These are phyloP conservation scores for Spergularia marina DNA, from an alignment of 148 eudicot species.

Conservation along the genomic window DNA sequence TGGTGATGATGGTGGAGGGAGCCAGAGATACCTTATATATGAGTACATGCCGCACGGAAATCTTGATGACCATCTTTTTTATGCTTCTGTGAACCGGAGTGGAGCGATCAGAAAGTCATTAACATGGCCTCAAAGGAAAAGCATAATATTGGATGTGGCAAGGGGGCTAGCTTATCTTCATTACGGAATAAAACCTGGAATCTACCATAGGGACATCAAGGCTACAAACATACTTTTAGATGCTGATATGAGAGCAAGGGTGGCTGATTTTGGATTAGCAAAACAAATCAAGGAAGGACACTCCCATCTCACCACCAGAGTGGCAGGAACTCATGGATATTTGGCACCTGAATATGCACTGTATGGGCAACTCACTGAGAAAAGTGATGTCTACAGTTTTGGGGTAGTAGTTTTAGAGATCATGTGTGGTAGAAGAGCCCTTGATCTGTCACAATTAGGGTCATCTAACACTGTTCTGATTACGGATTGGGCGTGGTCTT, in stretches of 20 bases:
- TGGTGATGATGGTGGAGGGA: conserved; percentile 30
- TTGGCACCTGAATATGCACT: conserved; percentile 83
- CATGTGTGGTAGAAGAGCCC: conserved; percentile 80
- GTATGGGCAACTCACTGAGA: conserved; percentile 78
- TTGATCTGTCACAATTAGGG: conserved; percentile 60
- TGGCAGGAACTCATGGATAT: conserved; percentile 86
- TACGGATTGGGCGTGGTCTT: conserved; percentile 86
- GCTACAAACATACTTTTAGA: conserved; percentile 74
- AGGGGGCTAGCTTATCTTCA: conserved; percentile 72
- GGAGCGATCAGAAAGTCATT: conserved; percentile 31
- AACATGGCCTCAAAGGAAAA: conserved; percentile 75
- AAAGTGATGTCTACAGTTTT: conserved; percentile 43
- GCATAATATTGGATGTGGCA: conserved; percentile 75
- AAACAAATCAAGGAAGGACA: conserved; percentile 64
- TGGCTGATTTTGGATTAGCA: conserved; percentile 83
- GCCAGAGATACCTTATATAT: conserved; percentile 62
- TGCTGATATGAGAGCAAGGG: conserved; percentile 64
- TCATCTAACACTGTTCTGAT: conserved; percentile 56
- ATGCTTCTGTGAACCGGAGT: conserved; percentile 10
- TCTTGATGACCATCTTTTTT: conserved; percentile 71
- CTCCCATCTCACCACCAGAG: conserved; percentile 73
- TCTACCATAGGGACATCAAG: conserved; percentile 75
- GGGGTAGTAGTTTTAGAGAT: conserved; percentile 70
- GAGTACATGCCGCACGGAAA: conserved; percentile 85
- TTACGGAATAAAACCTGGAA: conserved; percentile 68